These are phyloP conservation scores for Colletotrichum sp. DNA, from an alignment of 2,329 filamentous ascomycete genomes.

Conservation along the genomic window DNA sequence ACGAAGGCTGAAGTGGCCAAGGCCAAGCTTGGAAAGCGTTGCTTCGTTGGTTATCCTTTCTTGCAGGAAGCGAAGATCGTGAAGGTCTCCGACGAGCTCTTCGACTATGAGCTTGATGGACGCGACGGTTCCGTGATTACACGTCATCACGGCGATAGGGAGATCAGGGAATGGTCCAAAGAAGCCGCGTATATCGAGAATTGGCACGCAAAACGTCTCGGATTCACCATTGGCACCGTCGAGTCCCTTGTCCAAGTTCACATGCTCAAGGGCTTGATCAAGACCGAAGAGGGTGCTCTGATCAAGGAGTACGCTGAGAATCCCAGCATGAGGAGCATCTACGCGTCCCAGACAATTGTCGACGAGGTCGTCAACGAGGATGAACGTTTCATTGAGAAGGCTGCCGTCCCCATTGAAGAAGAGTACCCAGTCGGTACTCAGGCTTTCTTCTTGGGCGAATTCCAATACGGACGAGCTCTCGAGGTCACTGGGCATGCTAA, in stretches of 20 bases:
- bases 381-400: conserved; percentile 88
- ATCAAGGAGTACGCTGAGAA: conserved; percentile 92
- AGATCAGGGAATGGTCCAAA: conserved; percentile 83
- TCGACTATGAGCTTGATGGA: conserved; percentile 78
- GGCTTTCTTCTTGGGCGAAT: conserved; percentile 94
- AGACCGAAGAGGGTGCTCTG: conserved; percentile 88
- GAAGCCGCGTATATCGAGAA: conserved; percentile 85
- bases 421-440: conserved; percentile 85
- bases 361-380: conserved; percentile 91
- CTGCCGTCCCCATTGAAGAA: conserved; percentile 85
- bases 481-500: conserved; percentile 77
- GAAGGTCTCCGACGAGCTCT: conserved; percentile 90
- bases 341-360: conserved; percentile 89
- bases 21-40: conserved; percentile 80
- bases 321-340: conserved; percentile 84
- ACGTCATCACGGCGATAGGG: conserved; percentile 73
- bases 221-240: conserved; percentile 83
- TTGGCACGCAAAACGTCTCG: conserved; percentile 88
- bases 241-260: conserved; percentile 92
- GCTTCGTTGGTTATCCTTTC: conserved; percentile 94
- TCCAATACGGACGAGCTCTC: conserved; percentile 89
- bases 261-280: conserved; percentile 88
- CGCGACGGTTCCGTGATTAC: conserved; percentile 69
- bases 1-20: conserved; percentile 77
- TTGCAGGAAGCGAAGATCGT: conserved; percentile 91